Evolutionary conservation across 108 stramenopile species (phyloP).

Genomic region (Cyclotella sp.): DNA sequence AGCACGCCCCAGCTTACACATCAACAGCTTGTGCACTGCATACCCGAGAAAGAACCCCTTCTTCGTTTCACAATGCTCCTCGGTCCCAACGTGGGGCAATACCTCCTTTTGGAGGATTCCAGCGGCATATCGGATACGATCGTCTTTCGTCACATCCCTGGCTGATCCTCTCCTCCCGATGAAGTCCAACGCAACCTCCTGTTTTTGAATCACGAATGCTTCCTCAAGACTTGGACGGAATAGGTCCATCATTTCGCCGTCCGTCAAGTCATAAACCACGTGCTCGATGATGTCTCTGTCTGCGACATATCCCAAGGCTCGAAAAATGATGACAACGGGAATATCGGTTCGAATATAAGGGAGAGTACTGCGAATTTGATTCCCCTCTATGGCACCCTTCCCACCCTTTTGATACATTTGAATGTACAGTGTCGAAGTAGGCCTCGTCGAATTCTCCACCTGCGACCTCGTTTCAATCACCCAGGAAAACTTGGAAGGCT

Average conservation of each 20-base stretch:
- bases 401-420: slow-evolving; percentile 98
- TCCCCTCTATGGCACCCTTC: slow-evolving; percentile 88
- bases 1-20: slow-evolving; percentile 92
- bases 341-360: slow-evolving; percentile 97
- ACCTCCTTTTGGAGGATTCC: slow-evolving; percentile 97
- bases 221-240: slow-evolving; percentile 96
- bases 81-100: slow-evolving; percentile 98
- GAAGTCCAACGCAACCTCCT: slow-evolving; percentile 95
- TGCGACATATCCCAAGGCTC: slow-evolving; percentile 96
- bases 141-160: slow-evolving; percentile 91
- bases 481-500: slow-evolving; percentile 96
- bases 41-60: slow-evolving; percentile 99
- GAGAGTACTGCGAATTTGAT: slow-evolving; percentile 94
- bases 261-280: slow-evolving; percentile 98
- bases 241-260: slow-evolving; percentile 97
- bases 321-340: slow-evolving; percentile 98
- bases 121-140: slow-evolving; percentile 96
- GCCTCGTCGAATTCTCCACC: slow-evolving; percentile 92
- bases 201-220: slow-evolving; percentile 93
- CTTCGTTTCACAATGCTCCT: slow-evolving; percentile 95
- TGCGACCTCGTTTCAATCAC: slow-evolving; percentile 95
- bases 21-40: slow-evolving; percentile 97
- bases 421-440: slow-evolving; percentile 93
- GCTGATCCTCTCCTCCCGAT: slow-evolving; percentile 95
- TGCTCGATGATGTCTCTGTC: slow-evolving; percentile 97